Base-by-base conservation (phyloP, 371 early-diverging fungal genomes). In the Mortierella polycephala region DNA sequence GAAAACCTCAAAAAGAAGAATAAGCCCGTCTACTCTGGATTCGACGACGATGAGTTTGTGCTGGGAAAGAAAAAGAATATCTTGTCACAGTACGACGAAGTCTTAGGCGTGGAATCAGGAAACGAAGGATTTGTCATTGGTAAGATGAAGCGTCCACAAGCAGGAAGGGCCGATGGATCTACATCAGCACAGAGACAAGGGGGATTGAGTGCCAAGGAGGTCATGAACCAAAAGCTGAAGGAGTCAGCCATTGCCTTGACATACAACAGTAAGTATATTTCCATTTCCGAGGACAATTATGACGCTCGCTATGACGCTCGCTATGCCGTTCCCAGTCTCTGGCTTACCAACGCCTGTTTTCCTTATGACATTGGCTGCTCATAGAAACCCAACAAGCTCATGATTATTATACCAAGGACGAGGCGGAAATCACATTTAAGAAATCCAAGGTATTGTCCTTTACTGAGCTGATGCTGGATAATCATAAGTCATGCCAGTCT, bases 31-130 rank as follows among this genome's bases (percentile, higher is more conserved):
- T 94, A 95, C 63, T 88, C 88, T 42, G 94, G 86, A 21, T 95
- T 90, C 76, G 96, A 95, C 60, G 95, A 95, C 67, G 93, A 94
- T 61, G 93, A 94, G 61, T 87, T 89, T 46, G 57, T 59, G 6
- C 41, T 74, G 39, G 89, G 86, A 18, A 68, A 75, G 56, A 89
- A 90, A 54, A 82, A 83, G 37, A 86, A 82, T 46, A 75, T 95
- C 12, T 82, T 96, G n/a, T 88, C 94, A 7, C 92, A 96, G 40
- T 96, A 96, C 66, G 95, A 95, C 64, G 94, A 95, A 44, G 92
- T 89, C 4, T 67, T 87, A 8, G 79, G 79, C 23, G 87, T 84
- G 0, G 87, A 86, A 20, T 51, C 75, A 16, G 82, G 84, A 44
- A 64, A 70, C 51, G 71, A 69, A 14, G 87, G 87, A 23, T 87